phyloP scores from a whole-genome alignment of 371 early-diverging fungal species.

The Blastocladiella emersonii region DNA sequence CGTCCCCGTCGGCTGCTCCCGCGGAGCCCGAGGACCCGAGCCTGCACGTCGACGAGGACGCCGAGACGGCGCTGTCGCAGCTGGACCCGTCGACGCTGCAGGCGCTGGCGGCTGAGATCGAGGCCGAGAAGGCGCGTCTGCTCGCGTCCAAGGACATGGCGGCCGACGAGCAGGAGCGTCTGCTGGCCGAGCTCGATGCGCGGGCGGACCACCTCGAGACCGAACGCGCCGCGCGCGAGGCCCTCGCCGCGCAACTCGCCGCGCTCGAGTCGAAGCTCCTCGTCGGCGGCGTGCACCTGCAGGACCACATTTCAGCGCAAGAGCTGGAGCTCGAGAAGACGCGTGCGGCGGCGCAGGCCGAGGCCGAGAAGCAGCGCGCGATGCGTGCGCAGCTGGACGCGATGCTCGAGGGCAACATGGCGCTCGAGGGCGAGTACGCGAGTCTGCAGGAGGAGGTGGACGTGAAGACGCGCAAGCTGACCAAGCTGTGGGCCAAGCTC shows the following conservation, averaged over 20 bases:
- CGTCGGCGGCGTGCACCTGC: not conserved
- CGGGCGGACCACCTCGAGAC: constrained; percentile 28
- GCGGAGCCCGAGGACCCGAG: not conserved
- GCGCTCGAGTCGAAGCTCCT: constrained; percentile 32
- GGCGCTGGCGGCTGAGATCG: constrained; percentile 25
- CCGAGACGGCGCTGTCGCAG: constrained; percentile 13
- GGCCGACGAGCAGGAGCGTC: constrained; percentile 27
- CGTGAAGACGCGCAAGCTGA: constrained; percentile 20
- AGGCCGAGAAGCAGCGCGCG: constrained; percentile 8
- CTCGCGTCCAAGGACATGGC: constrained; percentile 32
- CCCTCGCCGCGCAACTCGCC: constrained; percentile 22
- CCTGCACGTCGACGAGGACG: not conserved
- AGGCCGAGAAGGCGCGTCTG: constrained; percentile 25
- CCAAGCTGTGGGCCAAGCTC: constrained; percentile 20
- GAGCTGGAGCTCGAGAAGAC: constrained; percentile 3
- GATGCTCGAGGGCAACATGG: constrained; percentile 16
- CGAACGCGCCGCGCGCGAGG: constrained; percentile 26
- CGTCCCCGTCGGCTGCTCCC: too few species aligned
- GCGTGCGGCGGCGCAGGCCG: constrained; percentile 9
- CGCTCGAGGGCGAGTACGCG: constrained; percentile 19
- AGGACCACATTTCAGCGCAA: not conserved
- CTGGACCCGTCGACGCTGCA: constrained; percentile 26
- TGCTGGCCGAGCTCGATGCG: constrained; percentile 27
- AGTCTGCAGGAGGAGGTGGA: constrained; percentile 26
- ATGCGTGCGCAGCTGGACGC: constrained; percentile 15